These are phyloP conservation scores for Lactuca sativa DNA, from an alignment of 129 eudicot species.

Conservation along the genomic window DNA sequence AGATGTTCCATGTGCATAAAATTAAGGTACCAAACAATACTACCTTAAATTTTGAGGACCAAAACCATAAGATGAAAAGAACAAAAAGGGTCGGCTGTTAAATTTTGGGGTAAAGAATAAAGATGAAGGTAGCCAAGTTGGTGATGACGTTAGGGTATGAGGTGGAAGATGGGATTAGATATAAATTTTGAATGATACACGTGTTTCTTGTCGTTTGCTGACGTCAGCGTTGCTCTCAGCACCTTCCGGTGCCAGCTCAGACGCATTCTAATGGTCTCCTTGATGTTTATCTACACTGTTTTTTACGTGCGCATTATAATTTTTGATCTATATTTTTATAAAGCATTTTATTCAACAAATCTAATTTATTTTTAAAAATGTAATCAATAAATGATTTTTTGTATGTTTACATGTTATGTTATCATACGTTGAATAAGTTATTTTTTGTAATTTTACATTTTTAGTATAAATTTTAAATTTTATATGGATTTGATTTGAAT, in stretches of 20 bases:
- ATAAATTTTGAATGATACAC: neutral
- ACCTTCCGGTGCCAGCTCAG: neutral
- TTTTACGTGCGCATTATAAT: no score
- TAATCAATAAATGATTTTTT: no score
- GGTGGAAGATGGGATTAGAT: neutral
- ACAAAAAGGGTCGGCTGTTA: neutral
- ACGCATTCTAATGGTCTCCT: neutral
- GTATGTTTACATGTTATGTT: no score
- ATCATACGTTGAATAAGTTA: no score
- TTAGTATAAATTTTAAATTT: no score
- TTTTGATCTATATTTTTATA: no score
- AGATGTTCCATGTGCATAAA: neutral
- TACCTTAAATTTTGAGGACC: neutral
- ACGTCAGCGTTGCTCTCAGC: constrained; percentile 2
- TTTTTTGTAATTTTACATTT: no score
- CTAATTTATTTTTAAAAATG: no score
- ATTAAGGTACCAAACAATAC: neutral
- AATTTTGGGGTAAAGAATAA: neutral
- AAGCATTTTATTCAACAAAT: no score
- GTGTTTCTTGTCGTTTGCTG: constrained; percentile 14
- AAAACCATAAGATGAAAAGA: neutral
- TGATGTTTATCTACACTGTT: neutral
- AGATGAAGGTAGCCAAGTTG: constrained; percentile 2
- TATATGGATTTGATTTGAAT: no score
- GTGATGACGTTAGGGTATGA: neutral